Conservation (phyloP, 2,329 filamentous ascomycete genomes). For the Fusarium nelsonii region DNA sequence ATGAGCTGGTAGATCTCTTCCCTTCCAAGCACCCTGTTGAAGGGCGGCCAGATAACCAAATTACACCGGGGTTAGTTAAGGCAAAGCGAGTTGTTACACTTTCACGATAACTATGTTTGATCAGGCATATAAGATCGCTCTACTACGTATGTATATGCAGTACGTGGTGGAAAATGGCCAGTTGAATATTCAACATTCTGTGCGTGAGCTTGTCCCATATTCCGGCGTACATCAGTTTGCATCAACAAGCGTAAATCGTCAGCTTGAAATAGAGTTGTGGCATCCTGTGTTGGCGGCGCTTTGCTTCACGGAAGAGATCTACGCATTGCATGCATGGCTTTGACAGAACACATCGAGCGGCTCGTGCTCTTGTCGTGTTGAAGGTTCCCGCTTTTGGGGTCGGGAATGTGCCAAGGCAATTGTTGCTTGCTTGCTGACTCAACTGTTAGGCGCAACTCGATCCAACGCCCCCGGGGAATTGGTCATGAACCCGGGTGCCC, state of each 20-base stretch:
- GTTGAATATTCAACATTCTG: not conserved
- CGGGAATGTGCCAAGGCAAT: slow-evolving; percentile 42
- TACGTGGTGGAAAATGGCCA: not conserved
- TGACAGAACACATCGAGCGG: slow-evolving; percentile 34
- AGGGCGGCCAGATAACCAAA: not conserved
- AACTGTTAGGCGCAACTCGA: slow-evolving; percentile 9
- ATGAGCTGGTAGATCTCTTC: not conserved
- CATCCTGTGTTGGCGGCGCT: slow-evolving; percentile 17
- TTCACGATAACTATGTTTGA: not conserved
- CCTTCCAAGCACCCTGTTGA: not conserved
- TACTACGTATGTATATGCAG: not conserved
- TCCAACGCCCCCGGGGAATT: slow-evolving; percentile 4
- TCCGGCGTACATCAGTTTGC: not conserved
- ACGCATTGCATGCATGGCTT: not conserved
- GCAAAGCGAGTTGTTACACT: not conserved
- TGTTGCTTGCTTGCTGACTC: not conserved
- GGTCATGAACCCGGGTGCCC: not conserved
- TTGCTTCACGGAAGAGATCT: slow-evolving; percentile 11
- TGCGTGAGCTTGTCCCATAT: not conserved
- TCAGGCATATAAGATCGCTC: not conserved
- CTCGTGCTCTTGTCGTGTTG: slow-evolving; percentile 25
- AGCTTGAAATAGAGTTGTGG: slow-evolving; percentile 3
- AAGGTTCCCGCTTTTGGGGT: slow-evolving; percentile 9
- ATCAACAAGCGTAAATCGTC: not conserved
- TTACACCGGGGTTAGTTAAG: not conserved